Conservation (phyloP, 805 yeast genomes). For the Alloascoidea africana region DNA sequence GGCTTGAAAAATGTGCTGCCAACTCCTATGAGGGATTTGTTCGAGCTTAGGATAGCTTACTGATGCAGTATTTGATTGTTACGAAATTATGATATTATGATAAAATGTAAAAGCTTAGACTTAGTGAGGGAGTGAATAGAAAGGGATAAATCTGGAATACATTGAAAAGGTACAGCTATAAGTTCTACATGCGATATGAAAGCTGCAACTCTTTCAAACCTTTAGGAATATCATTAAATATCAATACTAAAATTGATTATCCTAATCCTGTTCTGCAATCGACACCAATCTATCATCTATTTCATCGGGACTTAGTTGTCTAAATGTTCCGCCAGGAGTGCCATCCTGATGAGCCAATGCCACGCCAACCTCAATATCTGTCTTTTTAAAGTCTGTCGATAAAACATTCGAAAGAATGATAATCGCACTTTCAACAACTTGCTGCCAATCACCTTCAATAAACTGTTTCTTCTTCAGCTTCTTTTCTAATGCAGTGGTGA, state of each 20-base stretch:
- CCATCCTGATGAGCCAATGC: slow-evolving; percentile 43
- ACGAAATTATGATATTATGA: too few species aligned
- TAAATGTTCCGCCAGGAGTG: slow-evolving; percentile 25
- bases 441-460: slow-evolving; percentile 74
- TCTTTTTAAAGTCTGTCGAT: slow-evolving; percentile 87
- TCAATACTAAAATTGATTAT: too few species aligned
- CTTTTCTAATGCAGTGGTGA: slow-evolving; percentile 80
- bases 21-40: too few species aligned
- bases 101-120: too few species aligned
- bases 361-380: slow-evolving; percentile 87
- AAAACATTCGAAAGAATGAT: slow-evolving; percentile 73
- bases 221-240: too few species aligned
- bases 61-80: too few species aligned
- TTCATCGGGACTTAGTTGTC: slow-evolving; percentile 64
- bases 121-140: too few species aligned
- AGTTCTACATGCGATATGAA: too few species aligned
- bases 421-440: slow-evolving; percentile 81
- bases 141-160: too few species aligned
- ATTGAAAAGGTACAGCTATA: too few species aligned
- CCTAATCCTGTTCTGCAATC: slow-evolving; percentile 92
- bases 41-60: too few species aligned
- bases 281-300: slow-evolving; percentile 89
- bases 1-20: slow-evolving; percentile 7
- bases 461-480: slow-evolving; percentile 61
- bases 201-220: too few species aligned